Evolutionary conservation across 1,284 basidiomycete species (phyloP).

Genomic region (Ceratobasidium sp.): DNA sequence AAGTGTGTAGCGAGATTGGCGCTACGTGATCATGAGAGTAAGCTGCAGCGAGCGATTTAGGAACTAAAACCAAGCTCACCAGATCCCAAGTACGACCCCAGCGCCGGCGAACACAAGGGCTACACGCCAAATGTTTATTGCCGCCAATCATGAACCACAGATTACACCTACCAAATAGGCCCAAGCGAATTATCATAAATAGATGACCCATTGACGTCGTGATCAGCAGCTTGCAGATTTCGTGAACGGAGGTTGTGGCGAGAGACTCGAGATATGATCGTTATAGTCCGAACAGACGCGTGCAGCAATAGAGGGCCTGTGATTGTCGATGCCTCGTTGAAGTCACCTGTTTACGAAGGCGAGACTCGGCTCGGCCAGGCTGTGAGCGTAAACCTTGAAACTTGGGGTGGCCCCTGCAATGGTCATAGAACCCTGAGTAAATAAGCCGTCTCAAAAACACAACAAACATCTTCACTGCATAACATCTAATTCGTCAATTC

Average conservation of each 20-base stretch:
- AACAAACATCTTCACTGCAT: constrained; percentile 26
- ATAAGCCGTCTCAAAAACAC: not conserved
- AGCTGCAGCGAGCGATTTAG: not conserved
- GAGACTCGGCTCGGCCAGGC: constrained; percentile 23
- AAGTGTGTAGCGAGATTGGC: constrained; percentile 12
- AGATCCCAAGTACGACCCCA: constrained; percentile 31
- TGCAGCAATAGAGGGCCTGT: not conserved
- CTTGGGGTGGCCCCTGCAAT: constrained; percentile 36
- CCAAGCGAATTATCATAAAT: constrained; percentile 26
- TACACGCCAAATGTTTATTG: not conserved
- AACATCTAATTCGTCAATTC: constrained; percentile 44
- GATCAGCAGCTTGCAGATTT: not conserved
- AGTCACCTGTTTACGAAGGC: constrained; percentile 30
- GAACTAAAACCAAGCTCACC: constrained; percentile 19
- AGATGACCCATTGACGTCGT: constrained; percentile 31
- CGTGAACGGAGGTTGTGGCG: constrained; percentile 22
- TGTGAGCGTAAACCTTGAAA: constrained; percentile 18
- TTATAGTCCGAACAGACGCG: constrained; percentile 10
- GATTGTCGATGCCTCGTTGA: constrained; percentile 36
- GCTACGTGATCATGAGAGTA: not conserved
- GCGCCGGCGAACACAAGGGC: constrained; percentile 36
- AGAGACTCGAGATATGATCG: constrained; percentile 5
- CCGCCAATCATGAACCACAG: not conserved
- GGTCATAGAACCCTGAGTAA: constrained; percentile 23
- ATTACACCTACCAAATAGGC: constrained; percentile 26